These are phyloP conservation scores for Urochloa ruziziensis DNA, from an alignment of 176 grass and related monocot genomes.

Conservation along the genomic window DNA sequence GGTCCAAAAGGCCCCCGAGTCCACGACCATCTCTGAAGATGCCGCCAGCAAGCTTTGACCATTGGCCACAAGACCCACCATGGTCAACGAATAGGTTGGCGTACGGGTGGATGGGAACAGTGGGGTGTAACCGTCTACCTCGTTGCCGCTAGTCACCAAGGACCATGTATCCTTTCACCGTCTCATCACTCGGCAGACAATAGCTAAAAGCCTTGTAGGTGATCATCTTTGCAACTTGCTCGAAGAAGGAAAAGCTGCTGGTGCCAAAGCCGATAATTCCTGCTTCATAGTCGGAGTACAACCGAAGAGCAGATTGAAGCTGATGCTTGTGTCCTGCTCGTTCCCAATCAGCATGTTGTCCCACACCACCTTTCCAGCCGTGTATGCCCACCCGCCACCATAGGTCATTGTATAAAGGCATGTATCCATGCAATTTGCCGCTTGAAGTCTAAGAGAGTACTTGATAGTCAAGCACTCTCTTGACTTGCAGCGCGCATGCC, in stretches of 20 bases:
- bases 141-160: neutral
- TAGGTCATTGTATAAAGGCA: neutral
- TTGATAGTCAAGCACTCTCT: neutral
- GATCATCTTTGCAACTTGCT: neutral
- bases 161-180: neutral
- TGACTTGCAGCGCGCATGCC: neutral
- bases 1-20: neutral
- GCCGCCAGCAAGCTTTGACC: neutral
- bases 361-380: neutral
- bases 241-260: neutral
- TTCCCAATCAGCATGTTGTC: neutral
- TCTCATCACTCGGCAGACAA: neutral
- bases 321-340: neutral
- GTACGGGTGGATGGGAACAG: neutral
- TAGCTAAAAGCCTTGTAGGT: neutral
- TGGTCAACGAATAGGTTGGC: neutral
- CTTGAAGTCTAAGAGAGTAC: neutral
- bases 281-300: neutral
- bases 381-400: neutral
- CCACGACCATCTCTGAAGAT: neutral
- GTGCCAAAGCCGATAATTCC: neutral
- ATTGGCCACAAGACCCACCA: neutral
- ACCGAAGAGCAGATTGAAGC: neutral
- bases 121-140: neutral
- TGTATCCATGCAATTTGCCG: neutral